phyloP scores from a whole-genome alignment of 768 basidiomycete species.

The Auriscalpium vulgare region DNA sequence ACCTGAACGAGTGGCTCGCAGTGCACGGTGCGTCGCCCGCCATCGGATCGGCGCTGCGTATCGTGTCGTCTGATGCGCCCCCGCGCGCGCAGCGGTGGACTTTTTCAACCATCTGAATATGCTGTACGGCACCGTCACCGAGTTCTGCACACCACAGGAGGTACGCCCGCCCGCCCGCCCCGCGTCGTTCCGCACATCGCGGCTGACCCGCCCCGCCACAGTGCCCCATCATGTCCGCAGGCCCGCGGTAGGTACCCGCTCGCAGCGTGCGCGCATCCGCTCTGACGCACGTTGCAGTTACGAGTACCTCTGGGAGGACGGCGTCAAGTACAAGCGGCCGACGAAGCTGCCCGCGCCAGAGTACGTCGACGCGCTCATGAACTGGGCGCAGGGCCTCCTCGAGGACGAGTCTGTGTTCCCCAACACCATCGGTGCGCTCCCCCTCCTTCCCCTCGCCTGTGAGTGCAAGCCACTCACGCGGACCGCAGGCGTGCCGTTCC shows the following conservation, averaged over 20 bases:
- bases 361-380: conserved; percentile 98
- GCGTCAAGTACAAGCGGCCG: conserved; percentile 76
- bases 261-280: neutral
- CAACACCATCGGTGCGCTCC: conserved; percentile 76
- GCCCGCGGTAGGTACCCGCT: conserved; percentile 59
- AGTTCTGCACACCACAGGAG: conserved; percentile 94
- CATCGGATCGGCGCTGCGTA: neutral
- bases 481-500: conserved; percentile 5
- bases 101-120: conserved; percentile 99
- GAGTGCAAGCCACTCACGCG: neutral
- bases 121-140: conserved; percentile 96
- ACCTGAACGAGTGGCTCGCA: conserved; percentile 98
- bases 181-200: neutral
- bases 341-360: conserved; percentile 94
- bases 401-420: conserved; percentile 93
- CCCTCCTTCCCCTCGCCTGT: conserved; percentile 6
- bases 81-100: conserved; percentile 67
- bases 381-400: conserved; percentile 89
- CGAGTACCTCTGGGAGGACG: conserved; percentile 94
- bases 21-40: conserved; percentile 67
- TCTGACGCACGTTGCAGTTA: conserved; percentile 42
- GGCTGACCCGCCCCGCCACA: conserved; percentile 22
- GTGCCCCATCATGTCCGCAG: conserved; percentile 97
- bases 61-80: neutral
- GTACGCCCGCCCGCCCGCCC: conserved; percentile 32